A percentile compares a stretch with the other conserved stretches of the same genome.
Evolutionary conservation across 306 rosid genomes (phyloP).

Genomic region (Oemleria cerasiformis): DNA sequence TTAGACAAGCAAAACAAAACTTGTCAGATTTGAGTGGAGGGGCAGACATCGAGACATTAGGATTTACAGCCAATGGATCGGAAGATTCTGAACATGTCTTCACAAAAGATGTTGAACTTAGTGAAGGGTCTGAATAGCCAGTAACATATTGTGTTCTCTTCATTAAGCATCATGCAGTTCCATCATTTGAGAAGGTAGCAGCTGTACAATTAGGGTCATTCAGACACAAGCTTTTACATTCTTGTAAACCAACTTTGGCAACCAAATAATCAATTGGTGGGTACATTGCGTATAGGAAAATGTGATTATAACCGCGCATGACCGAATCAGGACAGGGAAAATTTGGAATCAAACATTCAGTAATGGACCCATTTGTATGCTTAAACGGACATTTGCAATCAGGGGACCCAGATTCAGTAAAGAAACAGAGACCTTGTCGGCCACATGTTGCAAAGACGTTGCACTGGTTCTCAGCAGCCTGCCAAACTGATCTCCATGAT

Average conservation of each 20-base stretch:
- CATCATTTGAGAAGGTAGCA: constrained; percentile 65
- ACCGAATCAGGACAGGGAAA: constrained; percentile 40
- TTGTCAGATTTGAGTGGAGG: constrained; percentile 27
- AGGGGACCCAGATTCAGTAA: constrained; percentile 42
- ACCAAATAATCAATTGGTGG: constrained; percentile 52
- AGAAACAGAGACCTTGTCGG: constrained; percentile 55
- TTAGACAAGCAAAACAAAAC: constrained; percentile 51
- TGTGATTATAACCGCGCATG: constrained; percentile 37
- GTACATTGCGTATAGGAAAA: constrained; percentile 58
- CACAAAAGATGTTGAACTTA: constrained; percentile 58
- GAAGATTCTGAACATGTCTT: constrained; percentile 42
- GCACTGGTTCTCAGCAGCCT: constrained; percentile 83
- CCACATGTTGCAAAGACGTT: constrained; percentile 76
- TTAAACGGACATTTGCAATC: constrained; percentile 60
- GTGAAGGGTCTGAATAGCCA: constrained; percentile 64
- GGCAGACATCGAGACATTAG: constrained; percentile 25
- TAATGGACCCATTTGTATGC: constrained; percentile 28
- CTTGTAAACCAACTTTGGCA: constrained; percentile 40
- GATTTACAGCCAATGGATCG: constrained; percentile 68
- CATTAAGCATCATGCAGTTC: constrained; percentile 56
- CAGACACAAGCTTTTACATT: constrained; percentile 56
- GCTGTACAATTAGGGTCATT: constrained; percentile 54
- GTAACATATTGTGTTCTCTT: constrained; percentile 51
- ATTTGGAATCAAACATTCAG: constrained; percentile 47
- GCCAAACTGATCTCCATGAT: constrained; percentile 80